Evolutionary conservation across 2,329 filamentous ascomycete genomes (phyloP).

Genomic region (Coniochaeta sp.): DNA sequence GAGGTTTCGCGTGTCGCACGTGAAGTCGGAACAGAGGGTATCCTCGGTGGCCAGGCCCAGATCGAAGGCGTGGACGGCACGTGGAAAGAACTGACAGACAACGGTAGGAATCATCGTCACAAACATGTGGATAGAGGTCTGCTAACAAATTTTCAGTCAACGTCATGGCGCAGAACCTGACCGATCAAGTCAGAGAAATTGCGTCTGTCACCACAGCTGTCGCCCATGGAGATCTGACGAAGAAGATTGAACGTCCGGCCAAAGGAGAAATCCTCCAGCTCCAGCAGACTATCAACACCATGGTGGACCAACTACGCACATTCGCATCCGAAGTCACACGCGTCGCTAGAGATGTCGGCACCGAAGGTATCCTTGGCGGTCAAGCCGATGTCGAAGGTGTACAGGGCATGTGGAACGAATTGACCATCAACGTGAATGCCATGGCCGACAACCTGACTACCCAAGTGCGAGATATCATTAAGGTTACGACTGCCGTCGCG

Average conservation of each 20-base stretch:
- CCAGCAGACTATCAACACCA: conserved; percentile 82
- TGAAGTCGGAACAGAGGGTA: conserved; percentile 93
- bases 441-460: conserved; percentile 85
- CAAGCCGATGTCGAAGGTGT: conserved; percentile 79
- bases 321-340: conserved; percentile 80
- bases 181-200: conserved; percentile 79
- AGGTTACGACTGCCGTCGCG: conserved; percentile 64
- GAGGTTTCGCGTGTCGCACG: conserved; percentile 91
- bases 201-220: conserved; percentile 79
- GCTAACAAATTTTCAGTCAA: conserved; percentile 49
- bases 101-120: conserved; percentile 40
- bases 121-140: background rate
- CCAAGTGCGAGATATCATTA: conserved; percentile 91
- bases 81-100: conserved; percentile 94
- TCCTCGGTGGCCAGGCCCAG: conserved; percentile 87
- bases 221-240: conserved; percentile 73
- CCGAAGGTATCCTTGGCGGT: conserved; percentile 74
- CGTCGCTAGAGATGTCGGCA: conserved; percentile 77
- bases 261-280: conserved; percentile 76
- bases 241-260: conserved; percentile 76
- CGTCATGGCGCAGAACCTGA: conserved; percentile 77
- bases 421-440: conserved; percentile 79
- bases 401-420: conserved; percentile 82
- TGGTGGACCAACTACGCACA: conserved; percentile 78
- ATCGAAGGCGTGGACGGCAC: conserved; percentile 93